A percentile compares a stretch with the other conserved stretches of the same genome.
These are phyloP conservation scores for Volvox carteri DNA, from an alignment of 163 green algal species.

Conservation along the genomic window DNA sequence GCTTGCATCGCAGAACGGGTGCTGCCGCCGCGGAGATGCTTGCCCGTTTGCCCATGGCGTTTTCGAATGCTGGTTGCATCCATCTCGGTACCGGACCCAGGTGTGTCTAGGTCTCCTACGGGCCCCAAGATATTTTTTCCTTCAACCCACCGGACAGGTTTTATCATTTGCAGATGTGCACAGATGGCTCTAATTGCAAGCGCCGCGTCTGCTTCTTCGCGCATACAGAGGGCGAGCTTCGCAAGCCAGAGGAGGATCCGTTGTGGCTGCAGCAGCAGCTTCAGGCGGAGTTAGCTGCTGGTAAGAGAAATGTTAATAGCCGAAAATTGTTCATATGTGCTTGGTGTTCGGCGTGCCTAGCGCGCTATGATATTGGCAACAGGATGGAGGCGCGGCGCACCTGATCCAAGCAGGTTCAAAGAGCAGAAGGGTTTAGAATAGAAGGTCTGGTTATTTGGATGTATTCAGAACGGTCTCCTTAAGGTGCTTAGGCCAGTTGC, in stretches of 20 bases:
- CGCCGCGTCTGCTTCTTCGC: conserved; percentile 95
- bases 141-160: neutral
- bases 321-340: too few species aligned
- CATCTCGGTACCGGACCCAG: conserved; percentile 86
- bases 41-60: conserved; percentile 92
- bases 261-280: conserved; percentile 76
- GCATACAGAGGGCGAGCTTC: conserved; percentile 82
- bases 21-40: conserved; percentile 76
- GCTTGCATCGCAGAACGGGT: conserved; percentile 70
- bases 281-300: conserved; percentile 73
- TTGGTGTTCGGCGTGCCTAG: too few species aligned
- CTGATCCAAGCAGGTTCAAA: too few species aligned
- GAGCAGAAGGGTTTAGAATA: too few species aligned
- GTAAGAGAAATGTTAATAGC: too few species aligned
- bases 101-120: conserved; percentile 35
- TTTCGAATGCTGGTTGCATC: conserved; percentile 95
- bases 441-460: too few species aligned
- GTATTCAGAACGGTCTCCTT: too few species aligned
- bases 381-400: too few species aligned
- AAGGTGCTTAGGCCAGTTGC: too few species aligned
- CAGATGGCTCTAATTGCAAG: conserved; percentile 82
- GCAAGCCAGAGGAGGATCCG: conserved; percentile 75
- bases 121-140: neutral
- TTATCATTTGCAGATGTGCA: conserved; percentile 85
- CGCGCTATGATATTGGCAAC: too few species aligned